Evolutionary conservation across 192 early-diverging fungal species (phyloP).

Genomic region (Pilobolus umbonatus): DNA sequence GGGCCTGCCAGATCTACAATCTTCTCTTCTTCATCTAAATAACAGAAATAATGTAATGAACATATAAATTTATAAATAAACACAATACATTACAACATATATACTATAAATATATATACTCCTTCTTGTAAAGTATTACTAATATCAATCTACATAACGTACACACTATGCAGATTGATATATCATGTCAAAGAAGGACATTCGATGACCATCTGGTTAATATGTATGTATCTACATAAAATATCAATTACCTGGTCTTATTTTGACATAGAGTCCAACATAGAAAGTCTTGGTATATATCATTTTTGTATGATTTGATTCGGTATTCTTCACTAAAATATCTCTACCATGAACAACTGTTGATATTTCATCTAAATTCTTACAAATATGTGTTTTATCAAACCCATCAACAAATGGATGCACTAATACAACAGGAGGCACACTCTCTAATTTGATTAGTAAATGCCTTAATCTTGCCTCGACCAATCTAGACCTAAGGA

Average conservation of each 20-base stretch:
- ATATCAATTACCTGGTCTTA: slow-evolving; percentile 3
- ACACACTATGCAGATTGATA: too few relatives aligned
- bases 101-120: too few relatives aligned
- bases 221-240: not conserved
- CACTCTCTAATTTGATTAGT: slow-evolving; percentile 58
- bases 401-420: slow-evolving; percentile 76
- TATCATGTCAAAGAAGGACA: too few relatives aligned
- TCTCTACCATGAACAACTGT: not conserved
- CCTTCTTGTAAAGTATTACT: too few relatives aligned
- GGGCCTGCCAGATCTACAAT: slow-evolving; percentile 1
- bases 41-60: too few relatives aligned
- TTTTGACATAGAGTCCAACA: slow-evolving; percentile 19
- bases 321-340: not conserved
- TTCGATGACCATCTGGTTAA: too few relatives aligned
- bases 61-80: too few relatives aligned
- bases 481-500: slow-evolving; percentile 60
- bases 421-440: slow-evolving; percentile 50
- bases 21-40: not conserved
- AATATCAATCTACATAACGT: not conserved
- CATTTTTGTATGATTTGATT: not conserved
- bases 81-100: too few relatives aligned
- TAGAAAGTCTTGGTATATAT: slow-evolving; percentile 21
- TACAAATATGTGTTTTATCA: slow-evolving; percentile 37
- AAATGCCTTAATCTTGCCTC: slow-evolving; percentile 75
- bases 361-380: not conserved